These are phyloP conservation scores for Sporothrix variecibatus DNA, from an alignment of 2,329 filamentous ascomycete species.

Conservation along the genomic window DNA sequence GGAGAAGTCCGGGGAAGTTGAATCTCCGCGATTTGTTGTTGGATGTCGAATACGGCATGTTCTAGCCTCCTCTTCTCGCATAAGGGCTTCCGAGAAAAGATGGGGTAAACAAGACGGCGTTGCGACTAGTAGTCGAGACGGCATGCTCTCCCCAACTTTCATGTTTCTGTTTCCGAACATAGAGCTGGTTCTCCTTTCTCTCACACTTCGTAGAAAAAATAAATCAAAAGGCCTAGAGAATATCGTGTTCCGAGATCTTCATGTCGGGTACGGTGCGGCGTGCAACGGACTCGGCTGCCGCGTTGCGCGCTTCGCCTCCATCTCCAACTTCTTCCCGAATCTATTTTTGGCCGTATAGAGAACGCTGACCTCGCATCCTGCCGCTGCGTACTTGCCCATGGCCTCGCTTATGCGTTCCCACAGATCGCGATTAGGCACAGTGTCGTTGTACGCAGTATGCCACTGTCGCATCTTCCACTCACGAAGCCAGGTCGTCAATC, in stretches of 20 bases:
- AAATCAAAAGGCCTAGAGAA: background rate
- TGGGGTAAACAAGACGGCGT: background rate
- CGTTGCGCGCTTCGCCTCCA: background rate
- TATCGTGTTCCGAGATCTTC: background rate
- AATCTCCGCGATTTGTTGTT: constrained; percentile 4
- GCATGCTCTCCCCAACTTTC: background rate
- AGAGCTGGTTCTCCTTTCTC: background rate
- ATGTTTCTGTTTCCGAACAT: background rate
- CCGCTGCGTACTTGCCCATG: constrained; percentile 5
- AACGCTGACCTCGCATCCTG: constrained; percentile 19
- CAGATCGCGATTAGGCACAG: constrained; percentile 11
- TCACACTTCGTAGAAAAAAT: background rate
- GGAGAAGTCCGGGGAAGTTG: background rate
- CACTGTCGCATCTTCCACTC: constrained; percentile 9
- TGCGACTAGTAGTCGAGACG: background rate
- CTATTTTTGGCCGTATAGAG: background rate
- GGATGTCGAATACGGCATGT: background rate
- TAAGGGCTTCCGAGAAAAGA: constrained; percentile 19
- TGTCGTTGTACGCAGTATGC: background rate
- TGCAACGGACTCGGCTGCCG: background rate
- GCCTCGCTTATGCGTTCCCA: constrained; percentile 8
- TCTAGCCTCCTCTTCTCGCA: background rate
- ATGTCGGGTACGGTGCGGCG: background rate
- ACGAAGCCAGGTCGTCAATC: constrained; percentile 7
- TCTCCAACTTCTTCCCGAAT: background rate